Percentiles rank a stretch among this genome's conserved stretches.
These are phyloP conservation scores for Coniophora puteana DNA, from an alignment of 1,284 basidiomycete species.

Conservation along the genomic window DNA sequence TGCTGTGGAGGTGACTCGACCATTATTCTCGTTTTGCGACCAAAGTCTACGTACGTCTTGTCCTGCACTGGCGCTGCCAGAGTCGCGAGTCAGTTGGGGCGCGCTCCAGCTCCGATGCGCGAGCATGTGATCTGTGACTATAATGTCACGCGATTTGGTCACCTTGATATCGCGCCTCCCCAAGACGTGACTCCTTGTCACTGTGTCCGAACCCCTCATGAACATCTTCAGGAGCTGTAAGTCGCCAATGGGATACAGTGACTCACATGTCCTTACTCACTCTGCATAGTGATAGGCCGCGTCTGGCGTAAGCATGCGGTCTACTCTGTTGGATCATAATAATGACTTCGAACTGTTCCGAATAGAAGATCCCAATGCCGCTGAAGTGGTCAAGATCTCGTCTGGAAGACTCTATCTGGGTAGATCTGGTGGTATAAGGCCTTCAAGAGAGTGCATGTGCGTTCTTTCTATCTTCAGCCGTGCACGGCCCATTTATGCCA, in stretches of 20 bases:
- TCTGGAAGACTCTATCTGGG: constrained; percentile 91
- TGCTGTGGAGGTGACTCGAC: background rate
- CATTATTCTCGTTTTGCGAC: background rate
- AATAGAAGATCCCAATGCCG: constrained; percentile 79
- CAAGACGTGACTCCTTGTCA: constrained; percentile 10
- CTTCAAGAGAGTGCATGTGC: constrained; percentile 96
- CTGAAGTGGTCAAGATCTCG: constrained; percentile 93
- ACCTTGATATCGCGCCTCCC: constrained; percentile 19
- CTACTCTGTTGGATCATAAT: constrained; percentile 12
- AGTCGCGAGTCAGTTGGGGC: background rate
- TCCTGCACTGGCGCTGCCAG: background rate
- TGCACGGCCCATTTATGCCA: constrained; percentile 7
- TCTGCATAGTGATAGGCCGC: constrained; percentile 77
- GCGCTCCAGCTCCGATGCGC: constrained; percentile 11
- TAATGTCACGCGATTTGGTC: constrained; percentile 23
- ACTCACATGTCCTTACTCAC: constrained; percentile 13
- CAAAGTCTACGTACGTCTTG: background rate
- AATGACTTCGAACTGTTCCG: constrained; percentile 15
- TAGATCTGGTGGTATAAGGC: constrained; percentile 86
- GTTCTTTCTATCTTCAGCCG: constrained; percentile 27
- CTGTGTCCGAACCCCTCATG: constrained; percentile 41
- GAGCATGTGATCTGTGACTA: background rate
- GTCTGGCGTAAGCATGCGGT: constrained; percentile 79
- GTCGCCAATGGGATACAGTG: constrained; percentile 29
- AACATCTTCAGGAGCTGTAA: constrained; percentile 80